phyloP scores from a whole-genome alignment of 352 stramenopile species.

The Phytopythium ostracodes region DNA sequence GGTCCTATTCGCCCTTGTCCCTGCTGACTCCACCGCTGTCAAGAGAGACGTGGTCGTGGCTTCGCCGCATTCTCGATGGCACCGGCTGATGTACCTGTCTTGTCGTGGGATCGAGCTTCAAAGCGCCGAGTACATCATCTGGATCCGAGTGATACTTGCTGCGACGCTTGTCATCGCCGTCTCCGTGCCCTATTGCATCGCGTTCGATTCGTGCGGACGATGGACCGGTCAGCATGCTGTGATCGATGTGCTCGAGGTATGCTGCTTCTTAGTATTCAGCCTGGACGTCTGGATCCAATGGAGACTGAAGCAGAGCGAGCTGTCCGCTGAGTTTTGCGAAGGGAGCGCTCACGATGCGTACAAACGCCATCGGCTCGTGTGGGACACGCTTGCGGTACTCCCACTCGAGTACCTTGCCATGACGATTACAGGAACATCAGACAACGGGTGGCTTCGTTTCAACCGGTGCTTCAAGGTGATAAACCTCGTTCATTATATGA shows the following conservation, averaged over 20 bases:
- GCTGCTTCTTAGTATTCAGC: constrained; percentile 33
- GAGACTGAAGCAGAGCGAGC: constrained; percentile 31
- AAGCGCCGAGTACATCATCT: constrained; percentile 34
- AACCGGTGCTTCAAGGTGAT: constrained; percentile 46
- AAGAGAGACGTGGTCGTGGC: too few species aligned
- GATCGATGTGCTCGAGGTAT: constrained; percentile 30
- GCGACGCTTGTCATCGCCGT: constrained; percentile 39
- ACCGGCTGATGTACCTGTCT: not conserved
- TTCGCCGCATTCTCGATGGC: not conserved
- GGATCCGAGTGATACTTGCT: constrained; percentile 31
- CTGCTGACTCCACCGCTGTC: not conserved
- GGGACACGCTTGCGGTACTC: constrained; percentile 37
- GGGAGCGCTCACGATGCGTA: constrained; percentile 37
- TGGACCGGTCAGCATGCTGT: constrained; percentile 23
- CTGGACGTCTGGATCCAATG: constrained; percentile 58
- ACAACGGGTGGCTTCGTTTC: constrained; percentile 37
- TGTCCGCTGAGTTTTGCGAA: constrained; percentile 55
- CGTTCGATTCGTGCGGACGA: constrained; percentile 33
- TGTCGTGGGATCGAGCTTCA: constrained; percentile 29
- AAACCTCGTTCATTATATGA: constrained; percentile 50
- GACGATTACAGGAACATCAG: constrained; percentile 1
- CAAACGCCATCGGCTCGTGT: constrained; percentile 33
- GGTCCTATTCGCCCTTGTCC: not conserved
- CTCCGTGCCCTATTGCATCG: constrained; percentile 46
- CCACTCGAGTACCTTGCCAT: constrained; percentile 38